Base-by-base conservation (phyloP, 2,329 filamentous ascomycete species). In the Scedosporium dehoogii region DNA sequence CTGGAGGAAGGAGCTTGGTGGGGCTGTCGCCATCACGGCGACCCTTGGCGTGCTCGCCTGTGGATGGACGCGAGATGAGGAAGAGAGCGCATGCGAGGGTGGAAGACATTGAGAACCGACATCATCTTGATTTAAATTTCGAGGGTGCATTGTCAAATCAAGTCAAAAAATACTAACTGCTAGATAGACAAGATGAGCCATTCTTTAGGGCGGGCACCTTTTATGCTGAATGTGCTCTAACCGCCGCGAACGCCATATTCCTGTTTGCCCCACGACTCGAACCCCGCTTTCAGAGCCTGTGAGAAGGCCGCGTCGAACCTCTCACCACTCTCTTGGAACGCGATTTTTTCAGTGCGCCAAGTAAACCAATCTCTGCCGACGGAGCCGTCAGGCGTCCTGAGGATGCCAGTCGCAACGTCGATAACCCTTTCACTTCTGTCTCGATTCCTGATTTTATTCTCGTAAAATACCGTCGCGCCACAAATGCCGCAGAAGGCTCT, bases 401-500 rank as follows among this genome's bases (percentile, higher is more conserved):
- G 63, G 2, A 81, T 68, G 1, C 79, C 79, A 1, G 74, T 73
- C 0, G 78, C 74, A 2, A 81, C 62, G 57, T 79, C 75, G 1
- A 79, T 70, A 9, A 81, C 62, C 48, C 72, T 69, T 62, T 70
- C 67, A 25, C 70, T 66, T n/a, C 70, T 71, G 1, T 65, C 65
- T 7, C 70, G 69, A 4, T 66, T 69, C 44, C 73, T 67, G 0
- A 66, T 63, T 3, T 70, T 69, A 25, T 65, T 64, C 3, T 69
- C 67, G 58, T 68, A 76, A 59, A 80, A 76, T 12, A 77, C 69
- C 0, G 75, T 79, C 2, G 79, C 78, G 2, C 79, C 78, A 58
- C 79, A 82, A 2, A 65, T 69, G 2, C 76, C 73, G 63, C 79
- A 82, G 65, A 81, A 81, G 0, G 73, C 74, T 14, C 78, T 72